Conservation (phyloP, 345 rosid species). For the Sonneratia caseolaris region DNA sequence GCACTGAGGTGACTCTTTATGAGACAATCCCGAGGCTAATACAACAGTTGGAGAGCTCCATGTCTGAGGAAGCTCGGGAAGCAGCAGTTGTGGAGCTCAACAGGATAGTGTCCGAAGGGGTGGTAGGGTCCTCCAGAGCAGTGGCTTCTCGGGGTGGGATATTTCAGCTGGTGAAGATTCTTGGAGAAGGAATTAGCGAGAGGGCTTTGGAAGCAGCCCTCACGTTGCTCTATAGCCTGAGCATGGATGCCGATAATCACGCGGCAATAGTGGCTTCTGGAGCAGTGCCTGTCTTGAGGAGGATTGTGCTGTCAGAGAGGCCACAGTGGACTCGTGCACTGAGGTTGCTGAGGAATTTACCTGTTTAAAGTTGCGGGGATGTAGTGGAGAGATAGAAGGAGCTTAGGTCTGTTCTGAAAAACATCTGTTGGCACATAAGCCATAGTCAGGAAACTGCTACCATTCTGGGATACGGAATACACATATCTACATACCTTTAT, state of each 20-base stretch:
- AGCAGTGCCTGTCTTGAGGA: conserved; percentile 62
- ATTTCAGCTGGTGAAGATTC: conserved; percentile 53
- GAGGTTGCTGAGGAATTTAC: conserved; percentile 53
- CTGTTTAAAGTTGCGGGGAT: conserved; percentile 21
- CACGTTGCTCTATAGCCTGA: conserved; percentile 55
- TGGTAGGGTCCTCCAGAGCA: conserved; percentile 42
- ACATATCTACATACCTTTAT: neutral
- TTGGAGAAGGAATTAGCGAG: conserved; percentile 45
- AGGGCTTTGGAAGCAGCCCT: conserved; percentile 58
- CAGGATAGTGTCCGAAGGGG: conserved; percentile 60
- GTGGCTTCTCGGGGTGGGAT: conserved; percentile 60
- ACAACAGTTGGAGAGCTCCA: conserved; percentile 47
- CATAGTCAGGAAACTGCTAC: neutral
- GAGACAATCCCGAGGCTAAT: conserved; percentile 71
- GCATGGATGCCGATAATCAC: conserved; percentile 85
- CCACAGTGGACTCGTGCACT: conserved; percentile 74
- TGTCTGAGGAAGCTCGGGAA: conserved; percentile 49
- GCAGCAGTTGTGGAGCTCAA: conserved; percentile 71
- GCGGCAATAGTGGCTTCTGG: conserved; percentile 58
- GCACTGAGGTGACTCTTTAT: conserved; percentile 56
- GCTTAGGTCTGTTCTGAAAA: neutral
- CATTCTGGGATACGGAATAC: neutral
- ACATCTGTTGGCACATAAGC: neutral
- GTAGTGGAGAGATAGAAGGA: neutral
- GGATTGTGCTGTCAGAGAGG: conserved; percentile 53